phyloP scores from a whole-genome alignment of 306 rosid genomes.

The Casuarina cunninghamiana region DNA sequence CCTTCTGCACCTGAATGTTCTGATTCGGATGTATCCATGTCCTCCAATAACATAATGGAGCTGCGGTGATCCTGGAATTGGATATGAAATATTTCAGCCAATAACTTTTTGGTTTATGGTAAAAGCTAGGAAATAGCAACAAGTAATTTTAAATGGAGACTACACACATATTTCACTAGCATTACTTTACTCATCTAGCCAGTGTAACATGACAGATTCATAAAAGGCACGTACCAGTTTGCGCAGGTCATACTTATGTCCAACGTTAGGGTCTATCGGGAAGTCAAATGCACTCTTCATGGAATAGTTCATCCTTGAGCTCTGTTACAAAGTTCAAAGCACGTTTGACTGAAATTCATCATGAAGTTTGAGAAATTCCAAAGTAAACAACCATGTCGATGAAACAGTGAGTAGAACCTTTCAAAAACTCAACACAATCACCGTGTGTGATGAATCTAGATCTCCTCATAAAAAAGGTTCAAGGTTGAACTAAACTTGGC shows the following conservation, averaged over 20 bases:
- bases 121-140: neutral
- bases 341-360: neutral
- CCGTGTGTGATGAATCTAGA: neutral
- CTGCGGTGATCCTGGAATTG: constrained; percentile 55
- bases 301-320: constrained; percentile 41
- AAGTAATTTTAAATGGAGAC: neutral
- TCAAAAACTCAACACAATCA: no score
- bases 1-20: constrained; percentile 46
- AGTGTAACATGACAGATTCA: neutral
- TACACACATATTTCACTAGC: neutral
- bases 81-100: neutral
- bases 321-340: constrained; percentile 42
- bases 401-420: neutral
- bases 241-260: constrained; percentile 57
- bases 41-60: constrained; percentile 58
- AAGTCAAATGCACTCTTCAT: constrained; percentile 17
- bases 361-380: constrained; percentile 15
- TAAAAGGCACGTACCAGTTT: constrained; percentile 48
- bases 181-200: neutral
- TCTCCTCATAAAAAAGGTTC: neutral
- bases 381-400: neutral
- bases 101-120: neutral
- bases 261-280: constrained; percentile 25
- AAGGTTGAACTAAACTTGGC: neutral
- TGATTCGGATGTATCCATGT: constrained; percentile 79